phyloP scores from a whole-genome alignment of 108 stramenopile species.

The Mayamaea pseudoterrestris region DNA sequence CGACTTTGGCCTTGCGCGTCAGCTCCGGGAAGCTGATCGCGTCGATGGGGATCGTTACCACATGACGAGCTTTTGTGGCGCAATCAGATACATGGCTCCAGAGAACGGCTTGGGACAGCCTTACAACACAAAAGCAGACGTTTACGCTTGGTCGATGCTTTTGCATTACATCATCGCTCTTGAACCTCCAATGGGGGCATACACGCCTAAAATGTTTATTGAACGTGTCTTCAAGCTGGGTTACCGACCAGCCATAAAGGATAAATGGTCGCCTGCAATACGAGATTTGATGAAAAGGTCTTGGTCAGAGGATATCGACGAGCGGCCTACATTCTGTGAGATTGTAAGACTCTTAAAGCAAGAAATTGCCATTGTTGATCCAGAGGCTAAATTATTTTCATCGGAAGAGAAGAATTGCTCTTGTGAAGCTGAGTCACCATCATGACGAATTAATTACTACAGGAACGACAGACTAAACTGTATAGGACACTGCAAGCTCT shows the following conservation, averaged over 20 bases:
- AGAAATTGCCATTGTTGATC: no score
- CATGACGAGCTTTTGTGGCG: slow-evolving; percentile 53
- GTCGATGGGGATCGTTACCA: slow-evolving; percentile 31
- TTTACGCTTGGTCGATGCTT: slow-evolving; percentile 61
- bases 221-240: slow-evolving; percentile 43
- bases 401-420: no score
- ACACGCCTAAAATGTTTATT: slow-evolving; percentile 22
- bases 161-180: slow-evolving; percentile 57
- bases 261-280: slow-evolving; percentile 49
- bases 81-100: slow-evolving; percentile 62
- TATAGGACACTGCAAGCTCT: no score
- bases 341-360: slow-evolving; percentile 18
- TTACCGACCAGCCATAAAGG: slow-evolving; percentile 35
- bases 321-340: slow-evolving; percentile 44
- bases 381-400: no score
- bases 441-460: no score
- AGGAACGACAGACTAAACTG: no score
- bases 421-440: no score
- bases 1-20: slow-evolving; percentile 42
- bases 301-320: slow-evolving; percentile 35
- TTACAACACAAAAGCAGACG: slow-evolving; percentile 52
- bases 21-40: slow-evolving; percentile 23
- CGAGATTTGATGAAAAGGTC: slow-evolving; percentile 35
- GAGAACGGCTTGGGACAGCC: slow-evolving; percentile 49
- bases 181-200: slow-evolving; percentile 57